A percentile compares a stretch with the other conserved stretches of the same genome.
Conservation (phyloP, 306 rosid species). For the Rosa persica region DNA sequence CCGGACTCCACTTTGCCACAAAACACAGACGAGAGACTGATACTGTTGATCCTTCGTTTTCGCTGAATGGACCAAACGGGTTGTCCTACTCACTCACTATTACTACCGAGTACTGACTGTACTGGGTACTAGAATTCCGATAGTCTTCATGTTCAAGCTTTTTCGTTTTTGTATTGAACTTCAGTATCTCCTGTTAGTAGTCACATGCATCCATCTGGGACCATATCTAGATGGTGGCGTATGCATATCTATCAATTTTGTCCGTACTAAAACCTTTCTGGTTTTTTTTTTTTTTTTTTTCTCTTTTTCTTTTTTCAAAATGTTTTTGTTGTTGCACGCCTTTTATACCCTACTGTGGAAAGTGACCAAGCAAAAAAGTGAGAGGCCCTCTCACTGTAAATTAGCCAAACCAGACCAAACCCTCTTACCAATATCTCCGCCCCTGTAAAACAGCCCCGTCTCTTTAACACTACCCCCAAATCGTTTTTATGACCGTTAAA, state of each 20-base stretch:
- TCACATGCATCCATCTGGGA: neutral
- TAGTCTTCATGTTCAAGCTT: neutral
- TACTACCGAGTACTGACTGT: neutral
- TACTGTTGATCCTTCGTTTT: neutral
- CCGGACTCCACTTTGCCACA: neutral
- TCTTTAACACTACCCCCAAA: neutral
- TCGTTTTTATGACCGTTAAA: conserved; percentile 45
- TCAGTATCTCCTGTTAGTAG: neutral
- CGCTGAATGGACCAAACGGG: neutral
- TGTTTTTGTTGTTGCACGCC: too few relatives aligned
- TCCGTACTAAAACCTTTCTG: neutral
- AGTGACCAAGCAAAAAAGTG: neutral
- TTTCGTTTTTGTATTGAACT: neutral
- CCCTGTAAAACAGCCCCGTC: neutral
- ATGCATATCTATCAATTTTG: neutral
- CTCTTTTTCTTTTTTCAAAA: neutral
- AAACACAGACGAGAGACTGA: neutral
- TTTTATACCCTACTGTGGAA: neutral
- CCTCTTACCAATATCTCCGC: conserved; percentile 4
- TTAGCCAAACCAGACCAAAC: neutral
- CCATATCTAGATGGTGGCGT: neutral
- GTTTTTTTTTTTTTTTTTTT: too few relatives aligned
- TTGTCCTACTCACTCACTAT: neutral
- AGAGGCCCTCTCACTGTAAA: neutral
- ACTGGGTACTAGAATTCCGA: neutral